Conservation (phyloP, 768 basidiomycete species). For the Tricholoma sp. region DNA sequence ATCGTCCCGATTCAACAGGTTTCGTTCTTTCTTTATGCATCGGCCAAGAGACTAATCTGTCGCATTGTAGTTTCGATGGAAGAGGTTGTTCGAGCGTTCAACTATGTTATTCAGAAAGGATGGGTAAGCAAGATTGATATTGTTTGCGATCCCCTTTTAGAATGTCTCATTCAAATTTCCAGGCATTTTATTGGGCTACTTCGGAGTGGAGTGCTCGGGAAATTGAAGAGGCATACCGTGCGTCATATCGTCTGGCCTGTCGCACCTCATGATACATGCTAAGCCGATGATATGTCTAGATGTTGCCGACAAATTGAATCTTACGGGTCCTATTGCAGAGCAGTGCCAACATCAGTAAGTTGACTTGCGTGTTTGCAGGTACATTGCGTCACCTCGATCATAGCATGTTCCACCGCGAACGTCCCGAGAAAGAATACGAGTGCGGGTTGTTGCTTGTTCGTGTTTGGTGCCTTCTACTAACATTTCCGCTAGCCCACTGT, state of each 20-base stretch:
- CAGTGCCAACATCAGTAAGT: too few relatives aligned
- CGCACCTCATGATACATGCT: too few relatives aligned
- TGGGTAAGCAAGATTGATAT: conserved; percentile 33
- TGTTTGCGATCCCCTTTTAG: too few relatives aligned
- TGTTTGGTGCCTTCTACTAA: too few relatives aligned
- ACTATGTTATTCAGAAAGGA: conserved; percentile 63
- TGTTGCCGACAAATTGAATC: conserved; percentile 56
- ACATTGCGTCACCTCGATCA: too few relatives aligned
- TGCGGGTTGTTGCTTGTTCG: too few relatives aligned
- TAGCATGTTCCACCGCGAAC: conserved; percentile 72
- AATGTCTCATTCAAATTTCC: too few relatives aligned
- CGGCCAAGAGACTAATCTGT: too few relatives aligned
- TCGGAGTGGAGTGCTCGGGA: conserved; percentile 74
- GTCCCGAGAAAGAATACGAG: conserved; percentile 73
- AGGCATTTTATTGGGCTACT: conserved; percentile 60
- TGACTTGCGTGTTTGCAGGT: too few relatives aligned
- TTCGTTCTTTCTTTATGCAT: not conserved
- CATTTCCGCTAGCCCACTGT: conserved; percentile 53
- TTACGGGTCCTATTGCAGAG: conserved; percentile 67
- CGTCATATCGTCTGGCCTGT: too few relatives aligned
- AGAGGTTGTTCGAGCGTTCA: conserved; percentile 75
- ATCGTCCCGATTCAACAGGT: conserved; percentile 56
- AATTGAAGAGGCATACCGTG: conserved; percentile 62
- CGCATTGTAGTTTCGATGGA: conserved; percentile 65
- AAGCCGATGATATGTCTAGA: too few relatives aligned